A percentile compares a stretch with the other conserved stretches of the same genome.
phyloP scores from a whole-genome alignment of 2,329 filamentous ascomycete genomes.

The Ophiobolus disseminans region DNA sequence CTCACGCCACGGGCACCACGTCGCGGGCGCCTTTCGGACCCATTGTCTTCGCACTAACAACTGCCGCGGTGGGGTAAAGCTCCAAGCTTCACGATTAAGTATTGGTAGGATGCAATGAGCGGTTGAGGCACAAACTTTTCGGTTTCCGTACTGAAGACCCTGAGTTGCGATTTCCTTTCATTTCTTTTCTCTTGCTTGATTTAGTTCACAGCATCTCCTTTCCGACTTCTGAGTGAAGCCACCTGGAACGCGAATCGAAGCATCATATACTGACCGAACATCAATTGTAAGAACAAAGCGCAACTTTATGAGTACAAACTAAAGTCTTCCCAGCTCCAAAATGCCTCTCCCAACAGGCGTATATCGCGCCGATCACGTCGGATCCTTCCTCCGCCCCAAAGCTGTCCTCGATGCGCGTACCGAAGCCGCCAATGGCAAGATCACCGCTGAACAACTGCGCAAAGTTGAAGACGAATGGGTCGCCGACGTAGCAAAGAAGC shows the following conservation, averaged over 20 bases:
- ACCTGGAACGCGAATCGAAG: too few species aligned
- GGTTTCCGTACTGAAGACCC: background rate
- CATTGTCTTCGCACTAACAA: conserved; percentile 32
- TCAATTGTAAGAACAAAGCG: background rate
- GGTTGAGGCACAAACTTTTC: conserved; percentile 14
- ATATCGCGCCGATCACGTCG: conserved; percentile 62
- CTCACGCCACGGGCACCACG: too few species aligned
- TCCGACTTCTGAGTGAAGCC: background rate
- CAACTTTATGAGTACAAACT: background rate
- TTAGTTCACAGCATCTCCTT: background rate
- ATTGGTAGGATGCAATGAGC: conserved; percentile 10
- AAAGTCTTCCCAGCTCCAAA: conserved; percentile 7
- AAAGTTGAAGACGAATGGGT: conserved; percentile 61
- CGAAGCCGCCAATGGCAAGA: conserved; percentile 54
- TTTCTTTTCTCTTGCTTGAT: conserved; percentile 1
- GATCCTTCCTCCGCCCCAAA: conserved; percentile 62
- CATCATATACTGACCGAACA: too few species aligned
- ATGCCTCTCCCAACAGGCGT: conserved; percentile 51
- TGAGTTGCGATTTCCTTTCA: background rate
- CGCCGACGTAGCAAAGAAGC: conserved; percentile 56
- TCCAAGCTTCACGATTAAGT: conserved; percentile 19
- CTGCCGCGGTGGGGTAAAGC: conserved; percentile 49
- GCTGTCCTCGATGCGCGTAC: conserved; percentile 59
- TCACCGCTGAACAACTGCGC: conserved; percentile 55
- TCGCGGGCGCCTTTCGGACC: too few species aligned